Percentiles rank a stretch among this genome's conserved stretches.
phyloP scores from a whole-genome alignment of 257 asterid species.

The Lantana camara region DNA sequence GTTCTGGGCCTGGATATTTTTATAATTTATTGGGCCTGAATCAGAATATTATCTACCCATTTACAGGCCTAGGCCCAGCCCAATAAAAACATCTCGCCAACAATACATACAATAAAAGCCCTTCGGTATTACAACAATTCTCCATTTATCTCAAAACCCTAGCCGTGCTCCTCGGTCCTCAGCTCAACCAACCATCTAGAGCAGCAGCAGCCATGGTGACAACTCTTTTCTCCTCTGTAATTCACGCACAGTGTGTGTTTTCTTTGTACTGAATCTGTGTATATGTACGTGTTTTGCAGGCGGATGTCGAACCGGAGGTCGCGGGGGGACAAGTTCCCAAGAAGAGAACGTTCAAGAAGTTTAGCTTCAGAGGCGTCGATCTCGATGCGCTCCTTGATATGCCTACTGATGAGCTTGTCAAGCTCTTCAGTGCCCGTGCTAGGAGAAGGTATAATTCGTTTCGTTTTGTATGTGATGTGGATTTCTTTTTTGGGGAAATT shows the following conservation, averaged over 20 bases:
- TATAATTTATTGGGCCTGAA: too few species aligned
- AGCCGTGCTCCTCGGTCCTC: neutral
- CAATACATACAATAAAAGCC: neutral
- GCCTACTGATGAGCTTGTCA: conserved; percentile 73
- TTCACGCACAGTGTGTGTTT: neutral
- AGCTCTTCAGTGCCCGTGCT: conserved; percentile 60
- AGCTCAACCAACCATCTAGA: neutral
- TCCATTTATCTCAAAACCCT: neutral
- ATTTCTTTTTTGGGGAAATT: too few species aligned
- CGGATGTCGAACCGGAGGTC: conserved; percentile 59
- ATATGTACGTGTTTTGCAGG: conserved; percentile 29
- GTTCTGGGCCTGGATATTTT: too few species aligned
- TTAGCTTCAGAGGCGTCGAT: conserved; percentile 73
- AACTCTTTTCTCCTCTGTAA: neutral
- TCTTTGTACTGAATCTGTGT: neutral
- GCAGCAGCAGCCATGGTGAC: conserved; percentile 28
- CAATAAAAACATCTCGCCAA: neutral
- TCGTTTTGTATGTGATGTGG: neutral
- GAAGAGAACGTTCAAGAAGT: conserved; percentile 78
- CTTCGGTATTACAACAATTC: too few species aligned
- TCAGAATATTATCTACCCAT: too few species aligned
- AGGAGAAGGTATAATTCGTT: conserved; percentile 47
- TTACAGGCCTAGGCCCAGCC: conserved; percentile 12
- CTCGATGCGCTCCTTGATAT: conserved; percentile 82
- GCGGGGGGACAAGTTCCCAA: conserved; percentile 50